These are phyloP conservation scores for Priceomyces fermenticarens DNA, from an alignment of 805 yeast genomes.

Conservation along the genomic window DNA sequence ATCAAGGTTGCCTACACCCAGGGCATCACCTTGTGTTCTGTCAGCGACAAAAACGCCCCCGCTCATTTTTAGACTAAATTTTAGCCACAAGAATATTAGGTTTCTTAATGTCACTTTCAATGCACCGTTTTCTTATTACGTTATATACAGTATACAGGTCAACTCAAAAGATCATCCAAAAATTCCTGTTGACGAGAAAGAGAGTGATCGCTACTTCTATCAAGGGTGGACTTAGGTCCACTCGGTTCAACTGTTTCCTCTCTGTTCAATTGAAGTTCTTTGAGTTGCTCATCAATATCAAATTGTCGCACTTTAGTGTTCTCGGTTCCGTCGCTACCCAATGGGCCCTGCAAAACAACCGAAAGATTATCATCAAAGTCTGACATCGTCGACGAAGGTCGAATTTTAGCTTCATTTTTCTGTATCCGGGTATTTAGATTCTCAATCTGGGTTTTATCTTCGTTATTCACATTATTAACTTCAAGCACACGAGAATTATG, in stretches of 20 bases:
- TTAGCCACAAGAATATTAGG: no score
- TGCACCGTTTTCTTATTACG: no score
- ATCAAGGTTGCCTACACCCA: not conserved
- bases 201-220: constrained; percentile 2
- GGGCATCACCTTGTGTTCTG: not conserved
- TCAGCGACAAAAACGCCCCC: constrained; percentile 9
- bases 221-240: not conserved
- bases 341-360: constrained; percentile 2
- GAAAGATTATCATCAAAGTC: constrained; percentile 6
- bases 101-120: no score
- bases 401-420: not conserved
- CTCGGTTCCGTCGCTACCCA: not conserved
- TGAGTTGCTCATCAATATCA: not conserved
- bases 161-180: constrained; percentile 12
- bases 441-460: constrained; percentile 21
- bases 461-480: constrained; percentile 27
- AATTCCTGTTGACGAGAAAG: constrained; percentile 10
- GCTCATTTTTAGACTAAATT: constrained; percentile 6
- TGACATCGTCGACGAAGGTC: not conserved
- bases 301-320: not conserved
- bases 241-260: not conserved
- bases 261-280: not conserved
- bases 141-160: constrained; percentile 5
- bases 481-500: constrained; percentile 24
- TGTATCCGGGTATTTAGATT: constrained; percentile 21